Evolutionary conservation across 2,329 filamentous ascomycete genomes (phyloP).

Genomic region (Escovopsis weberi): DNA sequence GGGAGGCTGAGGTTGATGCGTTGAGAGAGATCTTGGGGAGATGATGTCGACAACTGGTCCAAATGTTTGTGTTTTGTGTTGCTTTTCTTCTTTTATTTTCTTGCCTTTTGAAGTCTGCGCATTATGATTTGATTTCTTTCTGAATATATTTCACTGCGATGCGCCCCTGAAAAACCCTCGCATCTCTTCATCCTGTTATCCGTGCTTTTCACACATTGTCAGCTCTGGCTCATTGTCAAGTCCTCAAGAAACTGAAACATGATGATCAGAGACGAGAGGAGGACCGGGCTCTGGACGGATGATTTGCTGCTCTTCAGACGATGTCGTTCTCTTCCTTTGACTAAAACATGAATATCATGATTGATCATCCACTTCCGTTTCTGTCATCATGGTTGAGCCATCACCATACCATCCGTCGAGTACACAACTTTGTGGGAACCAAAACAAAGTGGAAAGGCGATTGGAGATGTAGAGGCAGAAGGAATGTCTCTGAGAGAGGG

Average conservation of each 20-base stretch:
- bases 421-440: not conserved
- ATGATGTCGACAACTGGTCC: constrained; percentile 10
- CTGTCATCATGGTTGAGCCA: constrained; percentile 11
- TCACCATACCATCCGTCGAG: too few relatives aligned
- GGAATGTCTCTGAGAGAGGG: not conserved
- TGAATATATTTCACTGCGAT: not conserved
- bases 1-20: constrained; percentile 50
- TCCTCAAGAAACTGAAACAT: too few relatives aligned
- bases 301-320: constrained; percentile 11
- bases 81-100: not conserved
- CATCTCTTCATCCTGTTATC: too few relatives aligned
- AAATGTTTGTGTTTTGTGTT: not conserved
- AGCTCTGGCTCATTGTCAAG: too few relatives aligned
- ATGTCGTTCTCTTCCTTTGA: constrained; percentile 15
- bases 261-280: too few relatives aligned
- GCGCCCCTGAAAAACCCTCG: not conserved
- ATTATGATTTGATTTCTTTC: not conserved
- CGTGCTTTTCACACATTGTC: too few relatives aligned
- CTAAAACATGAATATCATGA: constrained; percentile 11
- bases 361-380: constrained; percentile 13
- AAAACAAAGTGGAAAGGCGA: not conserved
- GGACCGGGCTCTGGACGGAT: too few relatives aligned
- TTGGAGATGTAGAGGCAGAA: not conserved
- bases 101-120: not conserved
- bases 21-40: constrained; percentile 34